Evolutionary conservation across 140 eudicot genomes (phyloP).

Genomic region (Flaveria floridana): DNA sequence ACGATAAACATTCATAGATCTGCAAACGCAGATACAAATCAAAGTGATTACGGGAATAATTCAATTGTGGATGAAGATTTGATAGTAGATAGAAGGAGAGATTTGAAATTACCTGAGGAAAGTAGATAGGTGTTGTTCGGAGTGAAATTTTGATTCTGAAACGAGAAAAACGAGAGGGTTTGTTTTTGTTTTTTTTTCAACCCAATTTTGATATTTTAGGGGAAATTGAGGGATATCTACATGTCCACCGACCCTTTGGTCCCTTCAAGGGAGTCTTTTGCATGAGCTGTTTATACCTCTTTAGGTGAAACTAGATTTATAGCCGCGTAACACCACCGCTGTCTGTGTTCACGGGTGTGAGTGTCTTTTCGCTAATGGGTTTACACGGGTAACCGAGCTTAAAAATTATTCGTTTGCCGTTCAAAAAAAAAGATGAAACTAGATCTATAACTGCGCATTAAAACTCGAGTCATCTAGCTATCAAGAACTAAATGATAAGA

Average conservation of each 20-base stretch:
- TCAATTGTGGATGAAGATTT: conserved; percentile 1
- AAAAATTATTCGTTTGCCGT: too few relatives aligned
- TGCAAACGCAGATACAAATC: conserved; percentile 20
- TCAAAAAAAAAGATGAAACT: too few relatives aligned
- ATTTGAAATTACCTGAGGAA: conserved; percentile 28
- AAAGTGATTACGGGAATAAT: conserved; percentile 3
- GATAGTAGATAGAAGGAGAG: not conserved
- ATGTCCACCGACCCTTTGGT: not conserved
- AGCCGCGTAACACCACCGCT: too few relatives aligned
- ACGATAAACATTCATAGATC: conserved; percentile 21
- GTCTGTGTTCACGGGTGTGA: too few relatives aligned
- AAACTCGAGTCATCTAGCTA: too few relatives aligned
- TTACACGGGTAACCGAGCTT: too few relatives aligned
- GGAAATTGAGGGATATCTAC: not conserved
- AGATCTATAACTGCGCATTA: too few relatives aligned
- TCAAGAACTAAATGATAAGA: too few relatives aligned
- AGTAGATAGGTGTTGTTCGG: conserved; percentile 18
- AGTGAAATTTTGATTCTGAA: conserved; percentile 21
- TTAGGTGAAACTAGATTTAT: too few relatives aligned
- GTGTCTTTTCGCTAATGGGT: too few relatives aligned
- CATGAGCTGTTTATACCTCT: too few relatives aligned
- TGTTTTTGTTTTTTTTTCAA: not conserved
- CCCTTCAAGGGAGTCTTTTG: not conserved
- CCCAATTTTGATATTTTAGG: conserved; percentile 13
- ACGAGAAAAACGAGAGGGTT: conserved; percentile 11